Conservation (phyloP, 768 basidiomycete genomes). For the Boletus rufocinnamomeus region DNA sequence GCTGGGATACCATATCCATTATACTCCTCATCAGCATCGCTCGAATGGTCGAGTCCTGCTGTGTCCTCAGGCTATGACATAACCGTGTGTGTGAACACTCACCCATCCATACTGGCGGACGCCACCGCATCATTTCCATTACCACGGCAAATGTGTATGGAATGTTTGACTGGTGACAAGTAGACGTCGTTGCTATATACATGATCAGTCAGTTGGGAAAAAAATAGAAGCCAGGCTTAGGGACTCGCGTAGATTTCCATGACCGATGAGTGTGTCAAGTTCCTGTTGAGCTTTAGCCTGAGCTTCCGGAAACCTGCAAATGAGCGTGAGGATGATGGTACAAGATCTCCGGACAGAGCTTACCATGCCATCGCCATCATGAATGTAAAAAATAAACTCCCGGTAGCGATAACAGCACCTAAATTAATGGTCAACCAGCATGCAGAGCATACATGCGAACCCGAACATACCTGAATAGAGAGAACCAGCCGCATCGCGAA, state of each 20-base stretch:
- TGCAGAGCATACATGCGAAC: neutral
- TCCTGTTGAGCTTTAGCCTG: conserved; percentile 6
- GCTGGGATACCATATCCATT: conserved; percentile 7
- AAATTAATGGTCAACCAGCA: neutral
- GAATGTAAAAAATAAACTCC: conserved; percentile 7
- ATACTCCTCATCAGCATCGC: conserved; percentile 3
- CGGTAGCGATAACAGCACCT: conserved; percentile 11
- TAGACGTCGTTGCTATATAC: conserved; percentile 1
- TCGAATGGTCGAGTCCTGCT: conserved; percentile 8
- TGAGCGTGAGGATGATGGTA: neutral
- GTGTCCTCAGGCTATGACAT: neutral
- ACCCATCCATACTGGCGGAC: conserved; percentile 13
- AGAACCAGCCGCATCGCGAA: conserved; percentile 10
- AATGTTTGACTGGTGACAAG: conserved; percentile 1
- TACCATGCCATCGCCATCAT: conserved; percentile 12
- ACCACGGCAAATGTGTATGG: conserved; percentile 7
- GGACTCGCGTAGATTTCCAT: conserved; percentile 8
- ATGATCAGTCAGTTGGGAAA: neutral
- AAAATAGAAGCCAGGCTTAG: too few species aligned
- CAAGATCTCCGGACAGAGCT: neutral
- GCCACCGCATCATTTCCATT: conserved; percentile 11
- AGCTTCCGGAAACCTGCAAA: conserved; percentile 2
- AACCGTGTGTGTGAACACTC: neutral
- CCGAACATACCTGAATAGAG: conserved; percentile 4
- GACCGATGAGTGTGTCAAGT: conserved; percentile 6